Percentiles rank a stretch among this genome's conserved stretches.
Conservation (phyloP, 208 protist species). For the Blastocrithidia nonstop region DNA sequence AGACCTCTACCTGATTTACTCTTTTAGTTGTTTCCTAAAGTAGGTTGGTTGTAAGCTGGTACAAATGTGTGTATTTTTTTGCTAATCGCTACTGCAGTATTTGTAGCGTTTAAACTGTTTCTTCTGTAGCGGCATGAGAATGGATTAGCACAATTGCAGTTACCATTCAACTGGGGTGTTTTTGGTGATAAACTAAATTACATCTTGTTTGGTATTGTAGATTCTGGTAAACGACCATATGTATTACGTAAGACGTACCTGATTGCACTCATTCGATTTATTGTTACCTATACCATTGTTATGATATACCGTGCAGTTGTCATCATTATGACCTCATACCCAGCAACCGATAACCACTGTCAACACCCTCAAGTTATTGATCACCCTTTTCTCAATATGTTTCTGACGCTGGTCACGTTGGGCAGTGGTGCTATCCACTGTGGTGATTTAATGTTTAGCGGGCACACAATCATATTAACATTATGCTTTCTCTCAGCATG, state of each 20-base stretch:
- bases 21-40: constrained; percentile 44
- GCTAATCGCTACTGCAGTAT: constrained; percentile 19
- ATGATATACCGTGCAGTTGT: constrained; percentile 53
- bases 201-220: constrained; percentile 28
- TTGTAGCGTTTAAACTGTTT: constrained; percentile 41
- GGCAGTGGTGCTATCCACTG: constrained; percentile 72
- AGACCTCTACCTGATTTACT: constrained; percentile 53
- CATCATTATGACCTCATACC: constrained; percentile 67
- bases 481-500: constrained; percentile 28
- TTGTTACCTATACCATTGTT: constrained; percentile 38
- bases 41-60: constrained; percentile 17
- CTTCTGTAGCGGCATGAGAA: constrained; percentile 27
- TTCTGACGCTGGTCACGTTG: constrained; percentile 67
- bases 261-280: constrained; percentile 54
- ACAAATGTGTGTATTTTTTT: constrained; percentile 44
- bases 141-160: constrained; percentile 8
- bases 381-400: constrained; percentile 45
- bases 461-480: constrained; percentile 76
- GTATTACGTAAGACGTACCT: constrained; percentile 12
- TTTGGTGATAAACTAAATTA: constrained; percentile 11
- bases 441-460: constrained; percentile 83
- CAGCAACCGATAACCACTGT: constrained; percentile 69
- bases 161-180: constrained; percentile 7
- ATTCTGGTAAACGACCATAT: constrained; percentile 22
- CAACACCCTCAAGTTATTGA: constrained; percentile 44